Conservation (phyloP, 108 stramenopile genomes). For the Fragilariopsis cylindrus region DNA sequence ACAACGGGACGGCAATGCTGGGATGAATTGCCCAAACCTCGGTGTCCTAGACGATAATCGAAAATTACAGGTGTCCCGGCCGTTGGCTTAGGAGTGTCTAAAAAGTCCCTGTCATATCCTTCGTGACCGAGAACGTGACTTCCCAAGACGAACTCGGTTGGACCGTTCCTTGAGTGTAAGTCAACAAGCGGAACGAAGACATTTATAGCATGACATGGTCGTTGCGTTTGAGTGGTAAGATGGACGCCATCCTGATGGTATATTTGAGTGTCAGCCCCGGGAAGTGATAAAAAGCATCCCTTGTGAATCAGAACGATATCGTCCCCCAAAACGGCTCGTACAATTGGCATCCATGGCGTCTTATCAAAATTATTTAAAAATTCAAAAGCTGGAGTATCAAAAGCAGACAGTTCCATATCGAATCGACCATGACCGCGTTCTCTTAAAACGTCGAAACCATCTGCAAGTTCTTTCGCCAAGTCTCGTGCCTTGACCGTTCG, state of each 20-base stretch:
- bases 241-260: conserved; percentile 93
- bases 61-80: conserved; percentile 84
- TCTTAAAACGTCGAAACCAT: conserved; percentile 88
- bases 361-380: conserved; percentile 66
- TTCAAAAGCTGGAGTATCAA: conserved; percentile 56
- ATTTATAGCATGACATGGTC: conserved; percentile 86
- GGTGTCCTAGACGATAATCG: conserved; percentile 87
- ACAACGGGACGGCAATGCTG: conserved; percentile 68
- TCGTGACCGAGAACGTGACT: conserved; percentile 83
- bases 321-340: conserved; percentile 74
- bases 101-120: conserved; percentile 61
- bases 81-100: conserved; percentile 63
- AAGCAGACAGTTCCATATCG: conserved; percentile 82
- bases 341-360: conserved; percentile 88
- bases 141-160: conserved; percentile 87
- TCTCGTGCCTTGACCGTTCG: conserved; percentile 76
- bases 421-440: conserved; percentile 85
- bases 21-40: conserved; percentile 74
- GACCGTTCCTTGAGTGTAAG: conserved; percentile 64
- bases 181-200: conserved; percentile 90
- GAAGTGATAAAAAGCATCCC: conserved; percentile 80
- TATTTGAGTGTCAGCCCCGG: conserved; percentile 67
- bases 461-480: conserved; percentile 71
- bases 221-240: conserved; percentile 68
- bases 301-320: conserved; percentile 80